phyloP scores from a whole-genome alignment of 2,329 filamentous ascomycete genomes.

The Aspergillus sp. region DNA sequence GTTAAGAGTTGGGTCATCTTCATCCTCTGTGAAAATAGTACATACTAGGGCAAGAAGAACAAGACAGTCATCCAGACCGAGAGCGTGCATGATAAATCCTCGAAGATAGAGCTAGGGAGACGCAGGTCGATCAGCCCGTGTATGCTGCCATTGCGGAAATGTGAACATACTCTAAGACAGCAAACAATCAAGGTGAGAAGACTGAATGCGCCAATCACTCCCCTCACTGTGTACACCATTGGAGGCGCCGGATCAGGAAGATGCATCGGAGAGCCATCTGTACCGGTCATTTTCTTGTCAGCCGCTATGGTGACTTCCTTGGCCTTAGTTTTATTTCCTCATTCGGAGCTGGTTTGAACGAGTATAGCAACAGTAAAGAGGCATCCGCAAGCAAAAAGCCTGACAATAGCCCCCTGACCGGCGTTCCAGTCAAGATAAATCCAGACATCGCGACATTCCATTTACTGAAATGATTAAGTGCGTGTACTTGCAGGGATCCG shows the following conservation, averaged over 20 bases:
- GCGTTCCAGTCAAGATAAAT: not conserved
- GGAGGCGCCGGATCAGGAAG: not conserved
- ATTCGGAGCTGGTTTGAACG: not conserved
- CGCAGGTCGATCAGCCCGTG: not conserved
- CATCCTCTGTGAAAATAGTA: not conserved
- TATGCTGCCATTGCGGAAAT: not conserved
- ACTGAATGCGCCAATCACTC: conserved; percentile 12
- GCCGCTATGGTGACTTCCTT: not conserved
- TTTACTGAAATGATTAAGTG: not conserved
- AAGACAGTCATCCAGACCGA: not conserved
- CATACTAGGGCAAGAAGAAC: not conserved
- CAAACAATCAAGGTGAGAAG: conserved; percentile 14
- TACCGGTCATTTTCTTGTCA: not conserved
- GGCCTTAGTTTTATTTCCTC: not conserved
- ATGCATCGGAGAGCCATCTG: not conserved
- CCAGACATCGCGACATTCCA: not conserved
- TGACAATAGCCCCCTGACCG: not conserved
- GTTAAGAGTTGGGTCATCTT: not conserved
- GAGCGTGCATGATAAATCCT: not conserved
- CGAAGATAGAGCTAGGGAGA: not conserved
- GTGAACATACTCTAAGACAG: not conserved
- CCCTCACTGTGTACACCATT: not conserved
- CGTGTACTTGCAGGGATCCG: not conserved
- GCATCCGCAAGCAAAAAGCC: not conserved
- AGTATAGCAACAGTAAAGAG: not conserved